These are phyloP conservation scores for Debaryomycetaceae sp. DNA, from an alignment of 1,139 yeast species.

Conservation along the genomic window DNA sequence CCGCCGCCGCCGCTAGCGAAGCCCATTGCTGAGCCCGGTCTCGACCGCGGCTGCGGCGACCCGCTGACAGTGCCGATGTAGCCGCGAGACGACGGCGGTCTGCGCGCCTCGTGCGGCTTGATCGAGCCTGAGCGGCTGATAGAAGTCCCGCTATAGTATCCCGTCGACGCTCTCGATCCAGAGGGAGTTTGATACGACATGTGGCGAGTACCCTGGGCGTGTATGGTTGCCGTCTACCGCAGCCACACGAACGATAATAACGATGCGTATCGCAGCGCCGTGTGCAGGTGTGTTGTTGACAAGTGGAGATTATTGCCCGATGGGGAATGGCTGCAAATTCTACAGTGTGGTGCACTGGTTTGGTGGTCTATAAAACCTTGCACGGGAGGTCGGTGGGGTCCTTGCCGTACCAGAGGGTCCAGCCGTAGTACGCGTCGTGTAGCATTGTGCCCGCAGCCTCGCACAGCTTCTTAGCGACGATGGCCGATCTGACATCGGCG, in stretches of 20 bases:
- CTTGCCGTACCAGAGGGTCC: slow-evolving; percentile 65
- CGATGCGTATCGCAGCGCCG: slow-evolving; percentile 2
- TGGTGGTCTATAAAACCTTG: slow-evolving; percentile 7
- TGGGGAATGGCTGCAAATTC: slow-evolving; percentile 3
- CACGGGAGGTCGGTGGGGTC: slow-evolving; percentile 62
- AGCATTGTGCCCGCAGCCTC: slow-evolving; percentile 32
- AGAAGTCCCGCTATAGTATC: slow-evolving; percentile 7
- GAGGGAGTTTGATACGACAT: slow-evolving; percentile 9
- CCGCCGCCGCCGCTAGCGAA: slow-evolving; percentile 9
- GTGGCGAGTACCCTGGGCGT: too few species aligned
- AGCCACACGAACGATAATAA: not conserved
- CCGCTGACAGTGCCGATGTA: slow-evolving; percentile 13
- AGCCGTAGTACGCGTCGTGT: slow-evolving; percentile 46
- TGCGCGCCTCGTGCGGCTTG: slow-evolving; percentile 20
- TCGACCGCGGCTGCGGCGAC: slow-evolving; percentile 21
- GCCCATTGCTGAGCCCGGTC: slow-evolving; percentile 40
- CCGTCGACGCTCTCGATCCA: slow-evolving; percentile 19
- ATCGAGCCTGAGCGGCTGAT: slow-evolving; percentile 7
- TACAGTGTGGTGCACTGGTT: not conserved
- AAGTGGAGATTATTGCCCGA: not conserved
- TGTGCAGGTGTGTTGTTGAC: slow-evolving; percentile 5
- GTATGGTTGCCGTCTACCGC: too few species aligned
- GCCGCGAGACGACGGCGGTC: slow-evolving; percentile 24
- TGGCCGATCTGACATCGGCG: slow-evolving; percentile 59
- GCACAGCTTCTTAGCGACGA: slow-evolving; percentile 52